These are phyloP conservation scores for Hamamelis virginiana DNA, from an alignment of 164 flowering plant genomes.

Conservation along the genomic window DNA sequence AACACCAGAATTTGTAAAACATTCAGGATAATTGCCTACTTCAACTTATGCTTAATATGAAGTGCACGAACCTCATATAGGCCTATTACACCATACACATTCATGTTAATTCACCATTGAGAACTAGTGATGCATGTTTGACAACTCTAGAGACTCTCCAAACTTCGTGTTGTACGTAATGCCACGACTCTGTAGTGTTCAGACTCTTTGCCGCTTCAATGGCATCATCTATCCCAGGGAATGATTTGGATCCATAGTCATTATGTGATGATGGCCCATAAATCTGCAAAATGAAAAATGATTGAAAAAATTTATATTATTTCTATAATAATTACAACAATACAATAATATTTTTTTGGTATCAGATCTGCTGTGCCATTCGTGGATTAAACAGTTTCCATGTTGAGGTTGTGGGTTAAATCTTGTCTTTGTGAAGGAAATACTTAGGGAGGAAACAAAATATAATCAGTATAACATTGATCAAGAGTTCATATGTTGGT, in stretches of 20 bases:
- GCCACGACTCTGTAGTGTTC: conserved; percentile 53
- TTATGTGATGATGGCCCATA: conserved; percentile 62
- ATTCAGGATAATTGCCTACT: background rate
- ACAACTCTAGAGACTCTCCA: conserved; percentile 75
- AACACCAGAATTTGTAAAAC: no score
- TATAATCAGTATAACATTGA: no score
- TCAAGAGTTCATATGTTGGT: background rate
- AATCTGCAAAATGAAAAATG: conserved; percentile 37
- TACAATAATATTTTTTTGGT: no score
- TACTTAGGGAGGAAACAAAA: no score
- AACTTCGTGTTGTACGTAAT: conserved; percentile 59
- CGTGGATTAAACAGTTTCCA: background rate
- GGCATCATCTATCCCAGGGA: conserved; percentile 70
- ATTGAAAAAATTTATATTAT: background rate
- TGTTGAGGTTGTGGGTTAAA: background rate
- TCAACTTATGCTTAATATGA: background rate
- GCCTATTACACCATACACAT: background rate
- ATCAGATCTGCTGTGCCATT: no score
- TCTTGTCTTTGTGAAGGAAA: background rate
- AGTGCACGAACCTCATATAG: background rate
- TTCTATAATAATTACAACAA: background rate
- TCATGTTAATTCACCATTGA: conserved; percentile 55
- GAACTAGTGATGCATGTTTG: conserved; percentile 58
- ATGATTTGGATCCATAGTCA: conserved; percentile 64
- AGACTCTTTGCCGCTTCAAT: conserved; percentile 45